These are phyloP conservation scores for Coprinellus micaceus DNA, from an alignment of 768 basidiomycete genomes.

Conservation along the genomic window DNA sequence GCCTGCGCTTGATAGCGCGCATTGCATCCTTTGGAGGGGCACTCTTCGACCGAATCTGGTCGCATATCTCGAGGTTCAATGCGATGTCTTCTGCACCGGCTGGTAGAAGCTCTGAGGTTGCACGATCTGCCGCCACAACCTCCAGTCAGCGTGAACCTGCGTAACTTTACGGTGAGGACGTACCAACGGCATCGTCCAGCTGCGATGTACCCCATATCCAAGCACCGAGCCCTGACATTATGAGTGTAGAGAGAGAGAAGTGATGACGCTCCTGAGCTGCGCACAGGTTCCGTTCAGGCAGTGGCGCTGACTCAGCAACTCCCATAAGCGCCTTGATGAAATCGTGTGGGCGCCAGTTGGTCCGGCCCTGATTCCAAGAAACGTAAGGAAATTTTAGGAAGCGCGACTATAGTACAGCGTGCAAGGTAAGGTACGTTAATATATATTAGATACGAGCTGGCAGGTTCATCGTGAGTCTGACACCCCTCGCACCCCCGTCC, in stretches of 20 bases:
- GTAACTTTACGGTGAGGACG: constrained; percentile 22
- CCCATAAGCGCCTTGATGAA: background rate
- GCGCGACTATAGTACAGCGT: too few species aligned
- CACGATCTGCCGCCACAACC: constrained; percentile 61
- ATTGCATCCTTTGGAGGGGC: constrained; percentile 83
- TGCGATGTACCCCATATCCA: constrained; percentile 83
- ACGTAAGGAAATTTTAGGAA: too few species aligned
- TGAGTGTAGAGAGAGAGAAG: background rate
- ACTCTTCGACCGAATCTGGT: constrained; percentile 91
- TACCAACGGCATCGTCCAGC: constrained; percentile 80
- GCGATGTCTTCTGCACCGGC: constrained; percentile 87
- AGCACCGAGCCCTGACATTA: constrained; percentile 58
- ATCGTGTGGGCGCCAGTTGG: too few species aligned
- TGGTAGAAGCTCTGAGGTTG: constrained; percentile 87
- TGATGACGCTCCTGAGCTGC: background rate
- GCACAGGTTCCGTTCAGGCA: background rate
- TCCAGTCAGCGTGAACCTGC: constrained; percentile 5
- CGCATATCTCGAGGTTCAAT: constrained; percentile 91
- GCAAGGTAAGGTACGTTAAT: too few species aligned
- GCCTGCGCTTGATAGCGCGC: constrained; percentile 80
- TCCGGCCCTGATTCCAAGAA: too few species aligned
- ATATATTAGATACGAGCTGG: too few species aligned
- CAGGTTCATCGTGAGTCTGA: too few species aligned
- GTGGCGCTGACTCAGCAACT: background rate
- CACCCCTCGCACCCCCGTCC: too few species aligned